phyloP scores from a whole-genome alignment of 2,329 filamentous ascomycete genomes.

The Helicocarpus griseus region DNA sequence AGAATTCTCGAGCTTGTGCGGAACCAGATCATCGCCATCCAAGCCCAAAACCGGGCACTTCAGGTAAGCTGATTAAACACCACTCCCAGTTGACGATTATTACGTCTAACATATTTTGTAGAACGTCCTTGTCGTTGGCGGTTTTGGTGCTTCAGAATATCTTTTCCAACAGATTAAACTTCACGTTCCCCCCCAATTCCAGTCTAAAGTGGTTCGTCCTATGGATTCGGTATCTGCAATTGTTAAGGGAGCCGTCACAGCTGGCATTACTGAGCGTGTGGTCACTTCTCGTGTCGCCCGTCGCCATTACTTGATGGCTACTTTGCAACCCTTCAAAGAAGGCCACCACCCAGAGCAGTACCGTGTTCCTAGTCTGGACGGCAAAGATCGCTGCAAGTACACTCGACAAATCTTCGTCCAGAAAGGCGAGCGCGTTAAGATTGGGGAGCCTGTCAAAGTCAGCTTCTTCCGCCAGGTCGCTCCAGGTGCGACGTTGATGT shows the following conservation, averaged over 20 bases:
- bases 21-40: constrained; percentile 98
- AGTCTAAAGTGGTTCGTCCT: constrained; percentile 92
- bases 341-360: constrained; percentile 97
- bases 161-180: constrained; percentile 99
- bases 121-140: constrained; percentile 94
- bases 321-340: constrained; percentile 96
- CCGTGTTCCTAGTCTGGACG: constrained; percentile 89
- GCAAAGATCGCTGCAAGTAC: constrained; percentile 97
- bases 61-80: constrained; percentile 46
- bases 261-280: constrained; percentile 93
- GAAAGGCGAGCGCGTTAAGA: constrained; percentile 97
- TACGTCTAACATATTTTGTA: constrained; percentile 23
- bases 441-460: constrained; percentile 96
- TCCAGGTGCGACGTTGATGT: constrained; percentile 95
- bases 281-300: constrained; percentile 94
- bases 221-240: constrained; percentile 99
- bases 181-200: constrained; percentile 95
- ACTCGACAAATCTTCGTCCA: constrained; percentile 97
- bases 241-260: constrained; percentile 95
- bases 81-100: neutral
- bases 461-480: constrained; percentile 98
- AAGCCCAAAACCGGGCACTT: constrained; percentile 85
- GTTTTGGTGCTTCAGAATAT: constrained; percentile 96
- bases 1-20: constrained; percentile 89
- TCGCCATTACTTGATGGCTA: constrained; percentile 98